Evolutionary conservation across 148 eudicot genomes (phyloP).

Genomic region (Suaeda aralocaspica): DNA sequence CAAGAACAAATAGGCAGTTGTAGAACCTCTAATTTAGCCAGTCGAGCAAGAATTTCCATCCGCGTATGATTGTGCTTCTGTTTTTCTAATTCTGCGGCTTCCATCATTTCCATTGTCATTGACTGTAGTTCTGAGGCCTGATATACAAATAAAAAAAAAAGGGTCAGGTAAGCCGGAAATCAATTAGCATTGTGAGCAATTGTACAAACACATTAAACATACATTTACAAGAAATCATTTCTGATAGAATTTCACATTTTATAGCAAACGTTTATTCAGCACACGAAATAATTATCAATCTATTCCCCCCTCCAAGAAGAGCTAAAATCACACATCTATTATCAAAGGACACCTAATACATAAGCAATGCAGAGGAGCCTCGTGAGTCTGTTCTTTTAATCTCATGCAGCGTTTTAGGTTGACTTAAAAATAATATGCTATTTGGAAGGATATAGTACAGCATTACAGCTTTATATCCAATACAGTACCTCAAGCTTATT

Average conservation of each 20-base stretch:
- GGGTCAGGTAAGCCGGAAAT: constrained; percentile 1
- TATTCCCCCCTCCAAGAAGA: not conserved
- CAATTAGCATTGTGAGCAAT: not conserved
- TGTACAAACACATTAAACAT: not conserved
- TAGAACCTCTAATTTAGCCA: constrained; percentile 85
- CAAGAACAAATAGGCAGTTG: constrained; percentile 4
- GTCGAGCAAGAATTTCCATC: constrained; percentile 75
- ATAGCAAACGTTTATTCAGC: not conserved
- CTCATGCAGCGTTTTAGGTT: not conserved
- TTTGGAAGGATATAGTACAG: too few relatives aligned
- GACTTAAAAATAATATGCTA: not conserved
- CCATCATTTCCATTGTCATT: constrained; percentile 88
- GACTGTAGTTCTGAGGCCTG: constrained; percentile 92
- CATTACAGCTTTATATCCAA: too few relatives aligned
- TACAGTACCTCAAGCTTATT: too few relatives aligned
- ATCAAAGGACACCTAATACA: not conserved
- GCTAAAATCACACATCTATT: not conserved
- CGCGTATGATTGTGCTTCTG: constrained; percentile 92
- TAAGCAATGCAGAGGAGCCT: not conserved
- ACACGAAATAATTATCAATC: not conserved
- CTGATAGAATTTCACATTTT: not conserved
- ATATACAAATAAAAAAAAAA: constrained; percentile 8
- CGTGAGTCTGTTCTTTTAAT: not conserved
- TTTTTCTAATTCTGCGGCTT: constrained; percentile 89
- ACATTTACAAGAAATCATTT: not conserved